Evolutionary conservation across 768 basidiomycete species (phyloP).

Genomic region (Lactifluus hygrophoroides): DNA sequence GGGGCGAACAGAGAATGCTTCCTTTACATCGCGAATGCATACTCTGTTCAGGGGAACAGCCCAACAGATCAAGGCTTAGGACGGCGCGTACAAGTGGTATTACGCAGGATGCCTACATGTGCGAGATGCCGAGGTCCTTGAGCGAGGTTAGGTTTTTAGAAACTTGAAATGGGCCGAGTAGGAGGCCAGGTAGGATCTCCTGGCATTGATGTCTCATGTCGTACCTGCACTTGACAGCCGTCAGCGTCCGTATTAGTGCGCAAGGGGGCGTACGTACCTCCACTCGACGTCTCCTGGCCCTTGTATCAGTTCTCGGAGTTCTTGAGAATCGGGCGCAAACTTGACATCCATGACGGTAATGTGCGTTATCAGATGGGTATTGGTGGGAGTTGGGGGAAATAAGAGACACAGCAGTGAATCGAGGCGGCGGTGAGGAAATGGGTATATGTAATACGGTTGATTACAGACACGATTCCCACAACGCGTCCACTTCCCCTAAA

Average conservation of each 20-base stretch:
- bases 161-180: conserved; percentile 81
- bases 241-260: not conserved
- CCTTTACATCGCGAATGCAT: conserved; percentile 83
- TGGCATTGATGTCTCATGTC: conserved; percentile 96
- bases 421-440: not conserved
- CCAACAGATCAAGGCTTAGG: not conserved
- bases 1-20: conserved; percentile 82
- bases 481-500: not conserved
- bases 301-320: conserved; percentile 56
- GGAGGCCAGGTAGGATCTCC: conserved; percentile 76
- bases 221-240: conserved; percentile 42
- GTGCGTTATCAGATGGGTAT: not conserved
- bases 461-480: not conserved
- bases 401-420: not conserved
- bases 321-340: conserved; percentile 13
- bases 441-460: not conserved
- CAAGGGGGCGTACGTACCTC: conserved; percentile 42
- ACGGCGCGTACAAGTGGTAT: conserved; percentile 5
- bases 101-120: conserved; percentile 48
- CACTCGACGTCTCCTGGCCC: conserved; percentile 80
- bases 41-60: conserved; percentile 39
- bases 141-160: conserved; percentile 76
- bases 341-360: not conserved
- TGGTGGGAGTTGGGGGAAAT: not conserved
- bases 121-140: conserved; percentile 58